Evolutionary conservation across 2,329 filamentous ascomycete species (phyloP).

Genomic region (Polychaeton citri): DNA sequence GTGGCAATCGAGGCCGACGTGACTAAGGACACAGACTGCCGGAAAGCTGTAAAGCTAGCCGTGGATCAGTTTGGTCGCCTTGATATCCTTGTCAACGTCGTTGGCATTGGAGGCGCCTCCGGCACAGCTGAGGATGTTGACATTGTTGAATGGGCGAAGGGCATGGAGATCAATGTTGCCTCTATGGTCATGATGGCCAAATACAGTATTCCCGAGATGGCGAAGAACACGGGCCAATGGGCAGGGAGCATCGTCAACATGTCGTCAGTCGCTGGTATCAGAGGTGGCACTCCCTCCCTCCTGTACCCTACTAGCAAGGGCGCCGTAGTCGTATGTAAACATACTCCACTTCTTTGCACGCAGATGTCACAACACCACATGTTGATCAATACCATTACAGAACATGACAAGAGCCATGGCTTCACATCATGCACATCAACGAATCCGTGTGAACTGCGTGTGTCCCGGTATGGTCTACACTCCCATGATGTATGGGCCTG

Average conservation of each 20-base stretch:
- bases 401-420: slow-evolving; percentile 46
- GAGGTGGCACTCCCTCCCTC: slow-evolving; percentile 40
- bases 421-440: slow-evolving; percentile 36
- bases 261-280: slow-evolving; percentile 46
- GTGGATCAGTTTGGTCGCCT: slow-evolving; percentile 40
- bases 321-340: slow-evolving; percentile 30
- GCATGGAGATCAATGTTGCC: slow-evolving; percentile 48
- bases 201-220: slow-evolving; percentile 48
- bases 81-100: slow-evolving; percentile 53
- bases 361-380: background rate
- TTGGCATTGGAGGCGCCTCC: slow-evolving; percentile 45
- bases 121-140: slow-evolving; percentile 50
- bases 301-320: slow-evolving; percentile 42
- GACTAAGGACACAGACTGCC: slow-evolving; percentile 40
- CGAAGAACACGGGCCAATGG: slow-evolving; percentile 34
- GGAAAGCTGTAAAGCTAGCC: slow-evolving; percentile 27
- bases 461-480: slow-evolving; percentile 44
- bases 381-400: too few species aligned
- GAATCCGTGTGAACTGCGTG: slow-evolving; percentile 43
- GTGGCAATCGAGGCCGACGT: slow-evolving; percentile 40
- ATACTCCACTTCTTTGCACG: background rate
- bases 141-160: slow-evolving; percentile 42
- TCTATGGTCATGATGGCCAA: slow-evolving; percentile 55
- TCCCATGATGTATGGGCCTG: slow-evolving; percentile 40
- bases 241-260: slow-evolving; percentile 48